Conservation (phyloP, 2,329 filamentous ascomycete genomes). For the Aspergillus piperis region DNA sequence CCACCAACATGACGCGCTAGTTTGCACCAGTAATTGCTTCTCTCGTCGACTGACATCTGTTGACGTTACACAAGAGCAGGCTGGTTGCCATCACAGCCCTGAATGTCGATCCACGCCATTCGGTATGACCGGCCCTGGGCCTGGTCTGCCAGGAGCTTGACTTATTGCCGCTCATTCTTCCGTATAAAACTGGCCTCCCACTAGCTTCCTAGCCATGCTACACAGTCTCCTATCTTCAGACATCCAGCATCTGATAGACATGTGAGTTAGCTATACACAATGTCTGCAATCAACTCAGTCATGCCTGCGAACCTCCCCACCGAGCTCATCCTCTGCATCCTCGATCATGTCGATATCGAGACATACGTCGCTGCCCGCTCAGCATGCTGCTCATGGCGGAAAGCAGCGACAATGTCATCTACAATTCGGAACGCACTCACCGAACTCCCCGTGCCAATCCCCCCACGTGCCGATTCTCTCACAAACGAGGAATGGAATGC, state of each 20-base stretch:
- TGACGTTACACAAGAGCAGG: background rate
- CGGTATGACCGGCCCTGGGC: background rate
- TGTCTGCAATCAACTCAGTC: background rate
- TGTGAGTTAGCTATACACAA: background rate
- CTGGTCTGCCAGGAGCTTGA: background rate
- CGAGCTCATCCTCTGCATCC: slow-evolving; percentile 25
- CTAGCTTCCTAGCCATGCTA: background rate
- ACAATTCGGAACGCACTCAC: slow-evolving; percentile 18
- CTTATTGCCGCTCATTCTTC: background rate
- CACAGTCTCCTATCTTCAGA: too few relatives aligned
- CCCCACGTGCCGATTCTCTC: slow-evolving; percentile 10
- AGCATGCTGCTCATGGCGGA: slow-evolving; percentile 19
- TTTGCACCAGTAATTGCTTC: background rate
- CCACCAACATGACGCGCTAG: background rate
- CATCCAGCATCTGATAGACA: background rate
- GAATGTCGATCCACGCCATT: background rate
- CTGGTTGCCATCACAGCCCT: background rate
- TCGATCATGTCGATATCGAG: slow-evolving; percentile 20
- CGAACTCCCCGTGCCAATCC: slow-evolving; percentile 16
- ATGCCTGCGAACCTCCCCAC: slow-evolving; percentile 18
- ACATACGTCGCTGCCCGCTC: slow-evolving; percentile 21
- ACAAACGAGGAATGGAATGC: slow-evolving; percentile 19
- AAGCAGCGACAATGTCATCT: slow-evolving; percentile 20
- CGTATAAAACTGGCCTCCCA: background rate
- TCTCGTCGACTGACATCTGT: background rate